A percentile compares a stretch with the other conserved stretches of the same genome.
These are phyloP conservation scores for Saccharomycopsis oosterbeekiorum DNA, from an alignment of 805 yeast genomes.

Conservation along the genomic window DNA sequence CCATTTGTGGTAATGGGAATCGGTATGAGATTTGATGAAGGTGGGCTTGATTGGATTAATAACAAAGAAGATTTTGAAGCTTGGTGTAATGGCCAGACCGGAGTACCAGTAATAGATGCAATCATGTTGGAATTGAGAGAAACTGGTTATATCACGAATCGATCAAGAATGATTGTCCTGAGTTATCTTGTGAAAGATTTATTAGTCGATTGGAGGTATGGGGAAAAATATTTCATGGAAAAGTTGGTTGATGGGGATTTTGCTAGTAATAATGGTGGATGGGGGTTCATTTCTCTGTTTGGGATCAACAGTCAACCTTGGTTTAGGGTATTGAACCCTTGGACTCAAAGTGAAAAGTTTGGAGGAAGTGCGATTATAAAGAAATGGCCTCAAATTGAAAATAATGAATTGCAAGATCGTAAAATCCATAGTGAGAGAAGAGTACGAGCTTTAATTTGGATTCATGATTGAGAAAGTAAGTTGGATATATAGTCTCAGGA, in stretches of 20 bases:
- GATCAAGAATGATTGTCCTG: slow-evolving; percentile 46
- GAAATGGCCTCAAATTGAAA: not conserved
- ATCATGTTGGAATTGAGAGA: slow-evolving; percentile 41
- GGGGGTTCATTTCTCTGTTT: slow-evolving; percentile 45
- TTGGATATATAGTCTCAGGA: not conserved
- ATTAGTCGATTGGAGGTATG: slow-evolving; percentile 45
- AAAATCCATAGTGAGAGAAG: not conserved
- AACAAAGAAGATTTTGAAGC: slow-evolving; percentile 32
- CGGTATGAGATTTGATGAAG: slow-evolving; percentile 37
- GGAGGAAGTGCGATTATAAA: slow-evolving; percentile 27
- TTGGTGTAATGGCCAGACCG: slow-evolving; percentile 48
- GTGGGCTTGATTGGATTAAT: slow-evolving; percentile 35
- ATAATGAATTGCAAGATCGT: not conserved
- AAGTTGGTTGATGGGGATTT: slow-evolving; percentile 43
- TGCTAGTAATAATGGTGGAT: slow-evolving; percentile 47
- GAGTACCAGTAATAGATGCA: slow-evolving; percentile 49
- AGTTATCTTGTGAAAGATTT: slow-evolving; percentile 42
- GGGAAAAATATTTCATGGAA: slow-evolving; percentile 41
- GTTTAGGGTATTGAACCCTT: slow-evolving; percentile 46
- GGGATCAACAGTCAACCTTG: slow-evolving; percentile 50
- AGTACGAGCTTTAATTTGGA: not conserved
- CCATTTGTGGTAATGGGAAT: slow-evolving; percentile 42
- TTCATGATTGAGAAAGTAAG: not conserved
- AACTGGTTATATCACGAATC: slow-evolving; percentile 46
- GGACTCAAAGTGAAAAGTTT: slow-evolving; percentile 38